These are phyloP conservation scores for Chlorella sp. DNA, from an alignment of 139 green algal species.

Conservation along the genomic window DNA sequence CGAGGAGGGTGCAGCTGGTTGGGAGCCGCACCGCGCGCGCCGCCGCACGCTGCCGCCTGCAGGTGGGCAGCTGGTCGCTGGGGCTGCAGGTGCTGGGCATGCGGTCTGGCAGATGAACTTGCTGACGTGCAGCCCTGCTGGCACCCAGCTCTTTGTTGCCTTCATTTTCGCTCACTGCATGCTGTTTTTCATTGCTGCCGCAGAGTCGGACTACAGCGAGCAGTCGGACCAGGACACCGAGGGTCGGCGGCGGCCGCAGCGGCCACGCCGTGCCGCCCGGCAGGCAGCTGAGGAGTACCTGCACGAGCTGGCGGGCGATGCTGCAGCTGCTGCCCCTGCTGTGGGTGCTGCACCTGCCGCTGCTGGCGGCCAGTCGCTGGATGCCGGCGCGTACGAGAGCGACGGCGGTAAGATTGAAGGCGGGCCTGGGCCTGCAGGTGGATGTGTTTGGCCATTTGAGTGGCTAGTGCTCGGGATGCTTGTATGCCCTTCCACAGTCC, in stretches of 20 bases:
- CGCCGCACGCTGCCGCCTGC: not conserved
- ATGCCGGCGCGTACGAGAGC: constrained; percentile 22
- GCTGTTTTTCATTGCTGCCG: not conserved
- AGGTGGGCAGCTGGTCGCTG: not conserved
- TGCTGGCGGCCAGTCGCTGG: not conserved
- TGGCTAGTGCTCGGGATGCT: too few species aligned
- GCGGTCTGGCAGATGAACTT: too few species aligned
- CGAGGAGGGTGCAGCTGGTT: constrained; percentile 3
- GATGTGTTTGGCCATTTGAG: too few species aligned
- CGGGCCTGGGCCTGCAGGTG: too few species aligned
- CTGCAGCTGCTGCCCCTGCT: not conserved
- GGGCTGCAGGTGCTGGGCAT: too few species aligned
- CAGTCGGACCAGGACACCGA: constrained; percentile 22
- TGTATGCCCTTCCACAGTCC: too few species aligned
- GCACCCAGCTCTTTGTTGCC: too few species aligned
- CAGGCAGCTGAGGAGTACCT: constrained; percentile 1
- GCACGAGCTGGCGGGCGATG: not conserved
- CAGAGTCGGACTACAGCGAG: constrained; percentile 28
- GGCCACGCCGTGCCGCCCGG: constrained; percentile 6
- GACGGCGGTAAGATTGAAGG: not conserved
- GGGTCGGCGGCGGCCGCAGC: constrained; percentile 22
- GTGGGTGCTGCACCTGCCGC: not conserved
- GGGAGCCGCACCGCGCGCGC: not conserved
- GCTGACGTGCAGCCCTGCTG: too few species aligned
- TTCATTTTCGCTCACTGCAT: too few species aligned